phyloP scores from a whole-genome alignment of 1,139 yeast genomes.

The Arxiozyma heterogenica region DNA sequence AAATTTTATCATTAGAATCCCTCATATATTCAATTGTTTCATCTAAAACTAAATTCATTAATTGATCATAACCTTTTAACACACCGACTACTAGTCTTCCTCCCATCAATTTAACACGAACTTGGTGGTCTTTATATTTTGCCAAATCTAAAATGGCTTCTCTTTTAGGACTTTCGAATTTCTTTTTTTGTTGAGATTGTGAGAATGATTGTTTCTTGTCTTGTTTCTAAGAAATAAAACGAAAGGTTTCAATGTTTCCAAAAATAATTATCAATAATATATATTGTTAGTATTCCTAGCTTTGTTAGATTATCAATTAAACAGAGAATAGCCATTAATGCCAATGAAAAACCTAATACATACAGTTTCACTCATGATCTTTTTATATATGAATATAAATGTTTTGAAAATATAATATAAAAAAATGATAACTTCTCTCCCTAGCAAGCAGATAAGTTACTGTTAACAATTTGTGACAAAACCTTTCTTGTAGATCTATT shows the following conservation, averaged over 20 bases:
- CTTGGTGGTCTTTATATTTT: constrained; percentile 62
- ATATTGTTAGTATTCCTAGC: constrained; percentile 5
- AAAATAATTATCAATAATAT: too few relatives aligned
- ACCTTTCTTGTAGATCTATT: too few relatives aligned
- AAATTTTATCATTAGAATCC: constrained; percentile 52
- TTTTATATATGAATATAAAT: background rate
- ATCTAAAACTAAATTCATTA: constrained; percentile 88
- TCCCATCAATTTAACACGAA: constrained; percentile 78
- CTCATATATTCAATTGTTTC: constrained; percentile 64
- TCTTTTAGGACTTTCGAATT: constrained; percentile 70
- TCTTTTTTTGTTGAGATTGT: constrained; percentile 32
- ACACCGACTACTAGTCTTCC: constrained; percentile 74
- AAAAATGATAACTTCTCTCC: too few relatives aligned
- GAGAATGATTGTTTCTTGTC: constrained; percentile 12
- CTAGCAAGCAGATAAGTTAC: too few relatives aligned
- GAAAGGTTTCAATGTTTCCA: too few relatives aligned
- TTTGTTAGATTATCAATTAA: background rate
- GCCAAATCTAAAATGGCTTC: constrained; percentile 83
- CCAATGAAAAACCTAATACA: background rate
- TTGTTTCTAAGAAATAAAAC: background rate
- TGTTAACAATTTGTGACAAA: too few relatives aligned
- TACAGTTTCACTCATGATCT: constrained; percentile 3
- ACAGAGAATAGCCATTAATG: background rate
- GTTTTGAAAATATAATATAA: too few relatives aligned
- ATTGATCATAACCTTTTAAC: constrained; percentile 82